Evolutionary conservation across 1,284 basidiomycete genomes (phyloP), one percentile per base, ranked within the genome.

Genomic region (Trichosporon sp.): DNA sequence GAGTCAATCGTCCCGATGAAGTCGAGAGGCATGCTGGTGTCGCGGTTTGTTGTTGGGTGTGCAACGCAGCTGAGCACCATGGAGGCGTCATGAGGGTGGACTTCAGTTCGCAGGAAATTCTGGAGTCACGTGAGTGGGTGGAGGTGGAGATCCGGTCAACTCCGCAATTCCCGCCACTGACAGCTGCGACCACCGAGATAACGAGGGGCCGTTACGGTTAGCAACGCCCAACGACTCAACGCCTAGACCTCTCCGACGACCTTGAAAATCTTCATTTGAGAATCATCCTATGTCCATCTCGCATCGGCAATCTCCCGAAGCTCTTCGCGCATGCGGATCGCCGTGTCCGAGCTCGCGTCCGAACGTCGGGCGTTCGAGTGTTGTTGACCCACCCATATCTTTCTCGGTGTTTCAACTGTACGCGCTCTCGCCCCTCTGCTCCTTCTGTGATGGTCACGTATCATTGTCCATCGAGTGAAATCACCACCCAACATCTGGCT

Each of bases 1-100:
- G 83, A 83, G 70, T 84, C 83, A 38, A 84, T 78, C 9, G 83
- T 84, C 21, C 78, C 76, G 66, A 83, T 80, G 65, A 84, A 82
- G 71, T 84, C 83, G 70, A 72, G 71, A 5, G 76, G 53, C 78
- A 80, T 78, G 38, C 62, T 68, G 56, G 62, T 73, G 60, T 62
- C 47, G 34, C 18, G 27, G 60, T 13, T 64, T 34, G n/a, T 56
- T n/a, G 65, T 12, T 7, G 51, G 18, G 25, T 27, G 64, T 68
- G 64, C 18, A 65, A 25, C 32, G 21, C n/a, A 35, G 13, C 51
- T 47, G 32, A 23, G 7, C 2, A 38, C 18, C 8, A 18, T 18
- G 35, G 32, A 18, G n/a, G 9, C 31, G 23, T 53, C 38, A 27
- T 32, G 29, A 15, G n/a, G 21, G 27, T 27, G 35, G 63, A 44